Percentiles rank a stretch among this genome's conserved stretches.
phyloP scores from a whole-genome alignment of 345 rosid genomes.

The Dipteronia dyeriana region DNA sequence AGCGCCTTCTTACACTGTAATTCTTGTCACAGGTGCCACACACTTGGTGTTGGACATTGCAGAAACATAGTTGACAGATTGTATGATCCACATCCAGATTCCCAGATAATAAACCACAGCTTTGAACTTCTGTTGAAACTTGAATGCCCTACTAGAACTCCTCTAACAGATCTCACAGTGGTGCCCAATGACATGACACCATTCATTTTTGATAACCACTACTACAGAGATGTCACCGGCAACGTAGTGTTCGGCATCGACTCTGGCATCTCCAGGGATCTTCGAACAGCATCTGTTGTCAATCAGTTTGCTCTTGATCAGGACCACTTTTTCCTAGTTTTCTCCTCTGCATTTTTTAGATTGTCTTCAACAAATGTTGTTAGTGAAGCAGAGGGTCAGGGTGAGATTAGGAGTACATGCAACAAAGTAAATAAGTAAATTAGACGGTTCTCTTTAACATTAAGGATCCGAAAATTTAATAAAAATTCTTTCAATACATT shows the following conservation, averaged over 20 bases:
- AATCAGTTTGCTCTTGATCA: constrained; percentile 13
- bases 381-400: constrained; percentile 17
- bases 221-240: constrained; percentile 19
- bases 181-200: constrained; percentile 31
- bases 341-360: constrained; percentile 30
- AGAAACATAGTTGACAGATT: constrained; percentile 27
- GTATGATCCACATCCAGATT: background rate
- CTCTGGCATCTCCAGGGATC: constrained; percentile 22
- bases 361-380: constrained; percentile 23
- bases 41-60: constrained; percentile 33
- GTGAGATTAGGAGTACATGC: constrained; percentile 34
- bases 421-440: constrained; percentile 5
- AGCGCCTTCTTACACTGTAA: background rate
- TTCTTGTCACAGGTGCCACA: constrained; percentile 30
- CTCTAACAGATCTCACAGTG: constrained; percentile 19
- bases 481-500: too few relatives aligned
- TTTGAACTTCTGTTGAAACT: constrained; percentile 21
- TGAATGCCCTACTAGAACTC: constrained; percentile 18
- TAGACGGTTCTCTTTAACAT: too few relatives aligned
- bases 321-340: constrained; percentile 21
- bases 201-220: constrained; percentile 28
- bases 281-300: constrained; percentile 25
- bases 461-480: too few relatives aligned
- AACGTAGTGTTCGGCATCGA: constrained; percentile 28
- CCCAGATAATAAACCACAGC: constrained; percentile 16